Evolutionary conservation across 805 yeast species (phyloP).

Genomic region (Saccharomycopsis malanga): DNA sequence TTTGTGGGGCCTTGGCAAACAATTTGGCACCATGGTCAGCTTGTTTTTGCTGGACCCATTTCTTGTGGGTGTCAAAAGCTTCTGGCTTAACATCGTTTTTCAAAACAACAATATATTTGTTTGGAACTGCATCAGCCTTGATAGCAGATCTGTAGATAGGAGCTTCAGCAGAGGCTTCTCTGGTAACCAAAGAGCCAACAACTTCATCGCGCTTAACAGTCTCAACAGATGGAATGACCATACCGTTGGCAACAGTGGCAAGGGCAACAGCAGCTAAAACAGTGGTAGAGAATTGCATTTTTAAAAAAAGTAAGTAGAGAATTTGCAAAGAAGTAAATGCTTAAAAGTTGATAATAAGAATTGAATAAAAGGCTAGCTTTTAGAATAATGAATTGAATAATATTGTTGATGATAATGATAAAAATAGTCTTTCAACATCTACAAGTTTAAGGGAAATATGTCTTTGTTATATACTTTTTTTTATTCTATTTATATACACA

Average conservation of each 20-base stretch:
- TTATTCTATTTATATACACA: too few relatives aligned
- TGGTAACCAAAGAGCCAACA: slow-evolving; percentile 20
- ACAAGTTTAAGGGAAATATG: too few relatives aligned
- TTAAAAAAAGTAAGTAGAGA: background rate
- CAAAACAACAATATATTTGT: slow-evolving; percentile 80
- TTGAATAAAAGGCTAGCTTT: background rate
- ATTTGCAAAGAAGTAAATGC: background rate
- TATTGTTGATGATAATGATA: background rate
- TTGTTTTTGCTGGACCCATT: slow-evolving; percentile 49
- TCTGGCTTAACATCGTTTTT: slow-evolving; percentile 53
- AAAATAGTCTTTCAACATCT: too few relatives aligned
- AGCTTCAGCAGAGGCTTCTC: slow-evolving; percentile 35
- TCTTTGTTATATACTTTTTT: too few relatives aligned
- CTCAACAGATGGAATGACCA: slow-evolving; percentile 47
- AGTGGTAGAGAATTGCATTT: slow-evolving; percentile 24
- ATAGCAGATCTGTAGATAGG: too few relatives aligned
- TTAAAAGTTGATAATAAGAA: too few relatives aligned
- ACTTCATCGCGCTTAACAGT: slow-evolving; percentile 19
- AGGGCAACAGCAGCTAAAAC: slow-evolving; percentile 32
- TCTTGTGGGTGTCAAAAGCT: slow-evolving; percentile 55
- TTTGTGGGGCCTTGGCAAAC: too few relatives aligned
- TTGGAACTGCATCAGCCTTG: slow-evolving; percentile 49
- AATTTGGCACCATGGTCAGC: too few relatives aligned
- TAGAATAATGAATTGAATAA: background rate
- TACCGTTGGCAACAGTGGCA: slow-evolving; percentile 37